phyloP scores from a whole-genome alignment of 768 basidiomycete species.

The Tephrocybe sp. region DNA sequence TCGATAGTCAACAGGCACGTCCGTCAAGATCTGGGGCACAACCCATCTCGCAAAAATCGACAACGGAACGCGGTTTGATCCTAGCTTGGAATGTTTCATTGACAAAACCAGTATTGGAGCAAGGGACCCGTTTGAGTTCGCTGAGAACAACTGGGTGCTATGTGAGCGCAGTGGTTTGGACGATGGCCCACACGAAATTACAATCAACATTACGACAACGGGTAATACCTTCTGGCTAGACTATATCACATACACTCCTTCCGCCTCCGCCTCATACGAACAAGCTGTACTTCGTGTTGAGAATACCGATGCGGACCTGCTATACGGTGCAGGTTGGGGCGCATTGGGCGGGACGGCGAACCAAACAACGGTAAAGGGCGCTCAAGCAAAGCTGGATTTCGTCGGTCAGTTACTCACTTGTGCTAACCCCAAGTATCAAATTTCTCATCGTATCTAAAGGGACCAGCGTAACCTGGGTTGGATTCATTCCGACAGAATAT shows the following conservation, averaged over 20 bases:
- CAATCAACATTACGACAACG: constrained; percentile 17
- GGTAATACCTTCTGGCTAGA: constrained; percentile 31
- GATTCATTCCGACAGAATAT: constrained; percentile 4
- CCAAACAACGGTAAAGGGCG: constrained; percentile 2
- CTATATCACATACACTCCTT: constrained; percentile 23
- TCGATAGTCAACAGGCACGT: constrained; percentile 5
- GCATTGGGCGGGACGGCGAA: constrained; percentile 5
- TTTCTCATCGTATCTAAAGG: background rate
- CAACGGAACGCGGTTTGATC: constrained; percentile 15
- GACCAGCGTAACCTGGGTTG: constrained; percentile 7
- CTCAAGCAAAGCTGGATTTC: constrained; percentile 6
- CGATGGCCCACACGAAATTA: constrained; percentile 23
- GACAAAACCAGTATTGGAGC: constrained; percentile 20
- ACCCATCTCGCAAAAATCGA: constrained; percentile 11
- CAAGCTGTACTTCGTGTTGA: constrained; percentile 7
- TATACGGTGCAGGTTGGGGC: constrained; percentile 1
- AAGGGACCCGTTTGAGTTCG: constrained; percentile 6
- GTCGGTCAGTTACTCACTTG: background rate
- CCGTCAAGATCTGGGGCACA: constrained; percentile 20
- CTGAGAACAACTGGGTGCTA: constrained; percentile 20
- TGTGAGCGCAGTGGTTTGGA: constrained; percentile 15
- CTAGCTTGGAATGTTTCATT: constrained; percentile 25
- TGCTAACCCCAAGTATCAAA: background rate
- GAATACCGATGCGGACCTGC: constrained; percentile 3
- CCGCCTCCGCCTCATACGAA: constrained; percentile 5